Base-by-base conservation (phyloP, 805 yeast genomes). In the Zygosaccharomyces lentus region DNA sequence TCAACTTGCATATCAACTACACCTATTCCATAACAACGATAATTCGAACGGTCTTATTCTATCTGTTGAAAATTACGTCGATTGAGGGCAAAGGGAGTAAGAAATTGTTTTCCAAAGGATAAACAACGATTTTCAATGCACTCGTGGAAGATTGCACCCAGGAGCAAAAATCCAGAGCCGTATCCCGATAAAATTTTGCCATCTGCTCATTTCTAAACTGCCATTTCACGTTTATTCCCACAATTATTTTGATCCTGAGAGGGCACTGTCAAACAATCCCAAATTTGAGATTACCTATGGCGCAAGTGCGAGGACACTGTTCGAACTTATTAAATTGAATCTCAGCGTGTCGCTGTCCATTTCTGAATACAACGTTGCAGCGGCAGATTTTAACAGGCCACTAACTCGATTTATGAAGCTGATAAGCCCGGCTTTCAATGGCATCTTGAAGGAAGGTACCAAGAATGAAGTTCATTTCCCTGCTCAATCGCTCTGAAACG, bases 21-120 rank as follows among this genome's bases (percentile, higher is more conserved):
- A 49, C 49, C 27, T 51, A 51, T 37, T 39, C 49, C 24, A 49
- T 51, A 16, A 51, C 49, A 23, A 32, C 49, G 15, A 29, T 51
- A 17, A 51, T 51, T 9, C 34, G 53, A n/a, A 47, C 55, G 3
- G 51, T 51, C 19, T 25, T 51, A 25, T 41, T 49, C n/a, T 51
- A 44, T 25, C 51, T 51, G 5, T 51, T 49, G 40, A 44, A 44
- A 24, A 49, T 34, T 23, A 29, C 41, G 8, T 26, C 32, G 13
- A 17, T 31, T 15, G 31, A 16, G 7, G 40, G 42, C 8, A 36
- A 32, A 13, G 41, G 25, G 7, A 12, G 12, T n/a, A 24, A 31
- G 6, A 45, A 37, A 10, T 46, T 43, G 13, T 32, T 32, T 24
- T 27, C 47, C 16, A n/a, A 21, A 16, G 35, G 43, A 5, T 39